Base-by-base conservation (phyloP, 176 grass and related monocot species). In the Bonia amplexicaulis region DNA sequence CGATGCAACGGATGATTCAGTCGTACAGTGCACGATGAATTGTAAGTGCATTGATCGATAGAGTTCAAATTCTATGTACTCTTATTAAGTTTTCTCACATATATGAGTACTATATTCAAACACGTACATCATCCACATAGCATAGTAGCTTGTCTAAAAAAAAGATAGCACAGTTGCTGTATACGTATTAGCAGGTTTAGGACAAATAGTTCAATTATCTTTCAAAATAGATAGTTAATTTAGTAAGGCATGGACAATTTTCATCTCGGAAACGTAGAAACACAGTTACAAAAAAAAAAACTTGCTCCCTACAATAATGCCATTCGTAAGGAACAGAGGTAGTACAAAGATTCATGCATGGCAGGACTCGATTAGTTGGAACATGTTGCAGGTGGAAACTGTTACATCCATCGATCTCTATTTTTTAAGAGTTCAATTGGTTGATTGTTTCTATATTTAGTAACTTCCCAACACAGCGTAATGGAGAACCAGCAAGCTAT, bases 361-460 rank as follows among this genome's bases (percentile, higher is more conserved):
- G 10, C 23, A 62, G 27, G 11, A 27, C 23, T 26, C 12, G 59
- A 62, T 27, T 73, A 9, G 25, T 79, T 19, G 3, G 9, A 51
- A 11, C 52, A 62, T 16, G 55, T 54, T 54, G 33, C 12, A 29
- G 60, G 0, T 40, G 33, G 6, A 10, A 20, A 54, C 15, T 53
- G 1, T 11, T 62, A 12, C 20, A 1, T 64, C n/a, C 4, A 8
- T 10, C 10, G 20, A 15, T 72, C 9, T 27, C 15, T 72, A 17
- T 5, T 27, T 22, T 52, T 37, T 9, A 41, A 61, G 52, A 19
- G 31, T 16, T 8, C 3, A 55, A 46, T 35, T 87, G 62, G 16
- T 16, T 35, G 7, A 8, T 25, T 51, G 48, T 81, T 75, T 76
- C 85, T 68, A 68, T 58, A 68, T 76, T 76, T 75, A 76, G 85